Evolutionary conservation across 805 yeast species (phyloP).

Genomic region (Suhomyces sp.): DNA sequence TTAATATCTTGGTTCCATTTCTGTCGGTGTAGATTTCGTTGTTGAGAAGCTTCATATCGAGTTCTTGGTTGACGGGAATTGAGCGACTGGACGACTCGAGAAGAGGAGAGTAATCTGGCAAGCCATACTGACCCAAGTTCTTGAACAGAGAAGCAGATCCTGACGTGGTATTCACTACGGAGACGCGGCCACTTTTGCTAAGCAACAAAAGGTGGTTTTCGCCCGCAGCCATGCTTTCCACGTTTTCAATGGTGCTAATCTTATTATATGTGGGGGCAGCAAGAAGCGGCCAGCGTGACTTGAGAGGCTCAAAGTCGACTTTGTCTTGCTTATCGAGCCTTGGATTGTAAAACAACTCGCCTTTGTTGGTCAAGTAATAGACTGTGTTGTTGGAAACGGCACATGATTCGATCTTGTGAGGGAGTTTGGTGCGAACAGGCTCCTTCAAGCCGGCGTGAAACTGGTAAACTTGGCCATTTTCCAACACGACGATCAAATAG

Average conservation of each 20-base stretch:
- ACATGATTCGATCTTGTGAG: constrained; percentile 24
- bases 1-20: constrained; percentile 19
- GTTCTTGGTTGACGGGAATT: constrained; percentile 25
- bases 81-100: constrained; percentile 44
- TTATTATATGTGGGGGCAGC: constrained; percentile 2
- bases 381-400: constrained; percentile 52
- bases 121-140: constrained; percentile 77
- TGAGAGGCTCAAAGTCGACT: constrained; percentile 11
- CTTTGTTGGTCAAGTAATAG: constrained; percentile 40
- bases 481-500: constrained; percentile 57
- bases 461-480: constrained; percentile 69
- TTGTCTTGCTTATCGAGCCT: constrained; percentile 15
- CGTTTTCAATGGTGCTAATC: constrained; percentile 23
- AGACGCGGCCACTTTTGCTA: constrained; percentile 58
- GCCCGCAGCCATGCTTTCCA: constrained; percentile 57
- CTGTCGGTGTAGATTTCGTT: constrained; percentile 31
- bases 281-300: constrained; percentile 5
- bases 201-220: constrained; percentile 64
- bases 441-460: constrained; percentile 52
- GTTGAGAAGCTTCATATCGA: constrained; percentile 57
- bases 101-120: constrained; percentile 69
- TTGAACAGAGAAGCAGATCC: constrained; percentile 10
- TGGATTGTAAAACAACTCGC: constrained; percentile 44
- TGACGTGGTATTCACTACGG: constrained; percentile 53
- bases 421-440: constrained; percentile 24